These are phyloP conservation scores for Metschnikowia cubensis DNA, from an alignment of 805 yeast species.

Conservation along the genomic window DNA sequence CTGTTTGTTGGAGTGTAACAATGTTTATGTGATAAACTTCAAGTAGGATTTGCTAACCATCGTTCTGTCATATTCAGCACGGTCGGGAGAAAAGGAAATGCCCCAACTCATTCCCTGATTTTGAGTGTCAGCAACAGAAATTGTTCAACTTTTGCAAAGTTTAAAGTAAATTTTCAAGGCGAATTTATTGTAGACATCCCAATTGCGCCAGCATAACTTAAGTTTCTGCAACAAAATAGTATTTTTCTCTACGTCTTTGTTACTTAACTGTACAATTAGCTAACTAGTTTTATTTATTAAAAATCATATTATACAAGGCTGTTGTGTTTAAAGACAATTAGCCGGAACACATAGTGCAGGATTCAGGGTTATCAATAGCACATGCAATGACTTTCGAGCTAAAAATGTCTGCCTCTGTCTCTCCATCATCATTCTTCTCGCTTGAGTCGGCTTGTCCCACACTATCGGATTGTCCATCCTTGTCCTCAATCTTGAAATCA, in stretches of 20 bases:
- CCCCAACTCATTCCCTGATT: no score
- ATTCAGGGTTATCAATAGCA: constrained; percentile 94
- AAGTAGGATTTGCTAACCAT: no score
- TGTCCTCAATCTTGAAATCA: constrained; percentile 37
- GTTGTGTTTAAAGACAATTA: constrained; percentile 26
- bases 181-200: no score
- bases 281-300: not conserved
- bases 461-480: constrained; percentile 4
- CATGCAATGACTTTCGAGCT: constrained; percentile 94
- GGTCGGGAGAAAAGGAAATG: no score
- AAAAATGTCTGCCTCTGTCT: constrained; percentile 71
- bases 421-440: constrained; percentile 17
- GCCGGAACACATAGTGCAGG: constrained; percentile 99
- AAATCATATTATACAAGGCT: constrained; percentile 1
- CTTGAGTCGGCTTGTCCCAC: constrained; percentile 1
- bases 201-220: not conserved
- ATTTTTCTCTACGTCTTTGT: not conserved
- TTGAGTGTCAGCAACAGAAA: no score
- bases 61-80: no score
- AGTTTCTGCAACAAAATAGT: not conserved
- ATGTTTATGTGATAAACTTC: no score
- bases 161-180: not conserved
- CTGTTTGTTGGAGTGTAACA: no score
- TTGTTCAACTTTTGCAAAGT: not conserved
- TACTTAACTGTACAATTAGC: not conserved